These are phyloP conservation scores for Fusarium citri DNA, from an alignment of 2,329 filamentous ascomycete species.

Conservation along the genomic window DNA sequence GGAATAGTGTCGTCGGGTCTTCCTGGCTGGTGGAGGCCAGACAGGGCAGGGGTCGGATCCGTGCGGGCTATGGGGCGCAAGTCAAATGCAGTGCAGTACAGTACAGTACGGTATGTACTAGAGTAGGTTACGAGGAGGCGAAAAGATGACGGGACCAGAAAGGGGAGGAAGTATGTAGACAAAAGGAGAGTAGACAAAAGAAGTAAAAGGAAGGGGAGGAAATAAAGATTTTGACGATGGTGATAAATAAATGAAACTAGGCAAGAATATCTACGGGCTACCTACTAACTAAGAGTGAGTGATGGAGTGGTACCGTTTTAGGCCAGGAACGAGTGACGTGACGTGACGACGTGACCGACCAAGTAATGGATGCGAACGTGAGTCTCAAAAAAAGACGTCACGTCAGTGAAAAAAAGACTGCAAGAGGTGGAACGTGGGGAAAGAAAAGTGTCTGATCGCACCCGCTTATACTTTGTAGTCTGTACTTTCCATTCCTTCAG, in stretches of 20 bases:
- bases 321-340: slow-evolving; percentile 7
- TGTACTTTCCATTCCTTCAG: not conserved
- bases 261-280: slow-evolving; percentile 16
- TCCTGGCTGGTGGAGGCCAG: slow-evolving; percentile 39
- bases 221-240: not conserved
- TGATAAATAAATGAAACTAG: not conserved
- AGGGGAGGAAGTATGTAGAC: slow-evolving; percentile 8
- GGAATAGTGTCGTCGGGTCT: slow-evolving; percentile 40
- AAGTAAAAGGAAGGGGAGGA: slow-evolving; percentile 1
- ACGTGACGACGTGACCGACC: slow-evolving; percentile 11
- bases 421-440: not conserved
- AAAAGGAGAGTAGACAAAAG: slow-evolving; percentile 11
- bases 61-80: slow-evolving; percentile 37
- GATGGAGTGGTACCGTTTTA: not conserved
- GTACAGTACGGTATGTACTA: not conserved
- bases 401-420: not conserved
- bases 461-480: not conserved
- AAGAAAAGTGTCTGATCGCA: not conserved
- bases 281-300: not conserved
- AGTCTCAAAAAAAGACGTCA: slow-evolving; percentile 2
- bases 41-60: slow-evolving; percentile 41
- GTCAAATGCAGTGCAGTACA: slow-evolving; percentile 5
- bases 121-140: slow-evolving; percentile 15
- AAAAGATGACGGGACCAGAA: slow-evolving; percentile 19
- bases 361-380: not conserved